phyloP scores from a whole-genome alignment of 768 basidiomycete genomes.

The Amanita pallidorosea region DNA sequence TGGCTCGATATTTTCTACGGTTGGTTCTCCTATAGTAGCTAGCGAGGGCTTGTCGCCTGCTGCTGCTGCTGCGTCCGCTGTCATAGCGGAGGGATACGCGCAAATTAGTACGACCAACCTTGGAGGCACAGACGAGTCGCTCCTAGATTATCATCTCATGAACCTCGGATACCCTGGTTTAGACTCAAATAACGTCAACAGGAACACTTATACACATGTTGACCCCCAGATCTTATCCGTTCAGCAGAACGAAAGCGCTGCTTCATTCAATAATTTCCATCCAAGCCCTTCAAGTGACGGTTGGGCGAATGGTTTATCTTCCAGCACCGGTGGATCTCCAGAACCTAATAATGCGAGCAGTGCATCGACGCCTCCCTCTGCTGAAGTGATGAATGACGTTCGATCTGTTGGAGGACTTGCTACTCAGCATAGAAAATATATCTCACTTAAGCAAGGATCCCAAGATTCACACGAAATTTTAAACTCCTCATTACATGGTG shows the following conservation, averaged over 20 bases:
- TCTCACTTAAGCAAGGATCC: slow-evolving; percentile 49
- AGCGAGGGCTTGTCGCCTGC: slow-evolving; percentile 53
- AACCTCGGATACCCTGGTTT: slow-evolving; percentile 51
- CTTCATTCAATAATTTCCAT: slow-evolving; percentile 41
- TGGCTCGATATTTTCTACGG: slow-evolving; percentile 15
- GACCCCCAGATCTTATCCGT: slow-evolving; percentile 77
- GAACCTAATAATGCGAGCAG: slow-evolving; percentile 57
- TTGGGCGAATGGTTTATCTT: slow-evolving; percentile 59
- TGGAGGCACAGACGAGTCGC: slow-evolving; percentile 41
- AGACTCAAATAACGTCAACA: slow-evolving; percentile 29
- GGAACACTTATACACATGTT: slow-evolving; percentile 64
- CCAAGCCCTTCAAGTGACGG: slow-evolving; percentile 76
- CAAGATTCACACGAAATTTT: slow-evolving; percentile 49
- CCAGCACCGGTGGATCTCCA: slow-evolving; percentile 66
- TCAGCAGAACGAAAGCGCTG: slow-evolving; percentile 13
- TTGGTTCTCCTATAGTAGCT: slow-evolving; percentile 8
- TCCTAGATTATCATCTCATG: slow-evolving; percentile 59
- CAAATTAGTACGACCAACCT: slow-evolving; percentile 47
- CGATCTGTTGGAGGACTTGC: background rate
- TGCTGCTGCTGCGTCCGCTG: slow-evolving; percentile 55
- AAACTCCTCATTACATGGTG: slow-evolving; percentile 36
- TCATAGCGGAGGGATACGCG: slow-evolving; percentile 64
- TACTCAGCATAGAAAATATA: slow-evolving; percentile 41
- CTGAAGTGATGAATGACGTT: slow-evolving; percentile 29
- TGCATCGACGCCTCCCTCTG: slow-evolving; percentile 66